A percentile compares a stretch with the other conserved stretches of the same genome.
These are phyloP conservation scores for Xylaria sp. DNA, from an alignment of 2,329 filamentous ascomycete species.

Conservation along the genomic window DNA sequence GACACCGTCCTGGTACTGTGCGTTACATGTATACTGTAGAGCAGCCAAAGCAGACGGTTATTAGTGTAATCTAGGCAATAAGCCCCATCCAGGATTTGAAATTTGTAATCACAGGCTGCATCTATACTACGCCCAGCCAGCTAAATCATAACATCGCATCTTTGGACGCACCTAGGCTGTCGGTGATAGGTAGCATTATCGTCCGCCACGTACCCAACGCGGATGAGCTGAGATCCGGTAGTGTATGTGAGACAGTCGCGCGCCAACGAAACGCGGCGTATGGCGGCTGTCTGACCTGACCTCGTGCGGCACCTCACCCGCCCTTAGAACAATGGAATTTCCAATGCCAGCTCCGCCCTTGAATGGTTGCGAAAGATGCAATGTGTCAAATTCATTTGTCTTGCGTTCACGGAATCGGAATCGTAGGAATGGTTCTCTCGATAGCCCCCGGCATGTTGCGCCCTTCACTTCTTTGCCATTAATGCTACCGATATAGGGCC, in stretches of 20 bases:
- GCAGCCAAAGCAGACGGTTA: neutral
- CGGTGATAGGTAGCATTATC: neutral
- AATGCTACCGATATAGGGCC: neutral
- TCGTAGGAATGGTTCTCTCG: too few species aligned
- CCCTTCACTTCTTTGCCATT: neutral
- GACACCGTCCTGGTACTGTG: neutral
- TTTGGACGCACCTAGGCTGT: too few species aligned
- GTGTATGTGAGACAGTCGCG: slow-evolving; percentile 21
- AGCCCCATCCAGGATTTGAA: slow-evolving; percentile 1
- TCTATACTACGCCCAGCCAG: neutral
- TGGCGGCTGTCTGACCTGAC: slow-evolving; percentile 15
- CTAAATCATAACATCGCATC: neutral
- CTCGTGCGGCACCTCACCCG: slow-evolving; percentile 11
- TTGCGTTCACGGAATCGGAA: neutral
- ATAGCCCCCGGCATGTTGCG: neutral
- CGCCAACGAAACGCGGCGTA: slow-evolving; percentile 1
- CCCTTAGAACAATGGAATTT: neutral
- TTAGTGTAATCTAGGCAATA: neutral
- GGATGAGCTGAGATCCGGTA: slow-evolving; percentile 21
- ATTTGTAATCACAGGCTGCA: slow-evolving; percentile 14
- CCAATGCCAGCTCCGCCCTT: neutral
- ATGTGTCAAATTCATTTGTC: slow-evolving; percentile 13
- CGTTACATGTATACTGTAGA: neutral
- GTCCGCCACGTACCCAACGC: slow-evolving; percentile 1
- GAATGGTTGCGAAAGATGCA: slow-evolving; percentile 2